A percentile compares a stretch with the other conserved stretches of the same genome.
These are phyloP conservation scores for Exophiala dermatitidis DNA, from an alignment of 2,329 filamentous ascomycete genomes.

Conservation along the genomic window DNA sequence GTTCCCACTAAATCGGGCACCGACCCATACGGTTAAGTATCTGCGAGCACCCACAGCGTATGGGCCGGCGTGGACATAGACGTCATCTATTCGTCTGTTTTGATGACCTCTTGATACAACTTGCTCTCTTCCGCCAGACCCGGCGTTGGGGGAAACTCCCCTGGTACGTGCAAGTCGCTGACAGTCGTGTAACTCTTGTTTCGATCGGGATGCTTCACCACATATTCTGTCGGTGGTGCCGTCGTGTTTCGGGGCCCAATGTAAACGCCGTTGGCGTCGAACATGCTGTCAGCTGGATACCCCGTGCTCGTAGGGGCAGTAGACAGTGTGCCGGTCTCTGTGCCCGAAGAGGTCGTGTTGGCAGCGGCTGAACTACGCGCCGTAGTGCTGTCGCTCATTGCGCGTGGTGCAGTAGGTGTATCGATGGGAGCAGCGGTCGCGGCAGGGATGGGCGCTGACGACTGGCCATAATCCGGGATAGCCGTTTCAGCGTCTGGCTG, in stretches of 20 bases:
- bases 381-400: constrained; percentile 22
- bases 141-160: constrained; percentile 49
- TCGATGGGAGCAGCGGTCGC: constrained; percentile 19
- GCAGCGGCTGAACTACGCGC: constrained; percentile 18
- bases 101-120: constrained; percentile 15
- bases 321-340: constrained; percentile 20
- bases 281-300: constrained; percentile 6
- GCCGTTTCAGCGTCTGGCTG: constrained; percentile 12
- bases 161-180: constrained; percentile 62
- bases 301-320: constrained; percentile 23
- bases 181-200: constrained; percentile 49
- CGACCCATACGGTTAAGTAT: no score
- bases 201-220: constrained; percentile 13
- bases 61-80: no score
- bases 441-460: constrained; percentile 19
- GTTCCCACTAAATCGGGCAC: no score
- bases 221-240: constrained; percentile 17
- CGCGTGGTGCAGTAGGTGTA: constrained; percentile 20
- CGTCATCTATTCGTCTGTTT: neutral
- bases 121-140: constrained; percentile 12
- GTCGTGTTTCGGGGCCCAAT: constrained; percentile 7
- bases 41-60: no score
- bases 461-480: constrained; percentile 19
- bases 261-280: constrained; percentile 17
- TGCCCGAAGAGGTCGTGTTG: constrained; percentile 16